These are phyloP conservation scores for Stenogyne calaminthoides DNA, from an alignment of 305 asterid species.

Conservation along the genomic window DNA sequence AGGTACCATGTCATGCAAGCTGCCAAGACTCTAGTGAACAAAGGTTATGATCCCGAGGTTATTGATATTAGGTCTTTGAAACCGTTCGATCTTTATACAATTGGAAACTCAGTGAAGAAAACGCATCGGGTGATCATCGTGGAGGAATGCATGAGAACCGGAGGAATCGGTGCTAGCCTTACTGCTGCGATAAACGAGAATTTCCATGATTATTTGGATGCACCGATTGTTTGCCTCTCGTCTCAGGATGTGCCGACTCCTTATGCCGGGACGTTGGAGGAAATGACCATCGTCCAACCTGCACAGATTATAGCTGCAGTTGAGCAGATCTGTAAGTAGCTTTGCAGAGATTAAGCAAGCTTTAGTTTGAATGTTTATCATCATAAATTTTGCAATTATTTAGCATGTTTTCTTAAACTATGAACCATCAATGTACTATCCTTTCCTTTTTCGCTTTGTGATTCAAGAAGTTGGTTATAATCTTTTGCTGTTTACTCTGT, in stretches of 20 bases:
- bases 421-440: background rate
- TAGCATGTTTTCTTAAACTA: background rate
- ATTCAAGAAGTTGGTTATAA: background rate
- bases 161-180: conserved; percentile 85
- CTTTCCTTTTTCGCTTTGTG: background rate
- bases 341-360: conserved; percentile 29
- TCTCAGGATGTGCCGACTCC: conserved; percentile 89
- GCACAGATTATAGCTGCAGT: conserved; percentile 68
- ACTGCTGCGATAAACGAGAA: conserved; percentile 73
- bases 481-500: background rate
- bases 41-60: conserved; percentile 78
- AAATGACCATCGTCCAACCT: conserved; percentile 77
- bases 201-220: conserved; percentile 68
- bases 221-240: conserved; percentile 68
- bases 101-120: conserved; percentile 76
- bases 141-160: conserved; percentile 86
- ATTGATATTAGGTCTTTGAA: conserved; percentile 81
- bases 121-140: conserved; percentile 74
- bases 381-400: background rate
- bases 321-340: conserved; percentile 62
- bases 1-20: conserved; percentile 82
- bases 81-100: conserved; percentile 71
- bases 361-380: conserved; percentile 8
- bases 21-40: conserved; percentile 72
- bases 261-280: conserved; percentile 68